A percentile compares a stretch with the other conserved stretches of the same genome.
phyloP scores from a whole-genome alignment of 2,329 filamentous ascomycete genomes.

The Coniochaeta prunicola region DNA sequence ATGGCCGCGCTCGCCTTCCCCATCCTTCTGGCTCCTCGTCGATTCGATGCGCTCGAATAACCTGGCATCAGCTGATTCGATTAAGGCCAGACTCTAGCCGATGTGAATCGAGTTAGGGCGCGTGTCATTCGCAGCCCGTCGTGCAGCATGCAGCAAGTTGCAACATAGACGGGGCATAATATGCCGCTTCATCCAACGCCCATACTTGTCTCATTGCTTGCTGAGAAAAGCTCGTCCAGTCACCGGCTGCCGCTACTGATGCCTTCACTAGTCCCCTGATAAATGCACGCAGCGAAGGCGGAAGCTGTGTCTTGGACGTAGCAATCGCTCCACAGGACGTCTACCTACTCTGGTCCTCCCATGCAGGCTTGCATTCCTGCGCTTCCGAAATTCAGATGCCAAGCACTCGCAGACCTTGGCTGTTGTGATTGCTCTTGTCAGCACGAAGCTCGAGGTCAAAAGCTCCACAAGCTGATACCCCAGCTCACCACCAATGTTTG shows the following conservation, averaged over 20 bases:
- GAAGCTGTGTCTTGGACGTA: background rate
- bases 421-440: background rate
- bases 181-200: background rate
- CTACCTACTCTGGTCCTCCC: background rate
- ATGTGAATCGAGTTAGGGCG: background rate
- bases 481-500: background rate
- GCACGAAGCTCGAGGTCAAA: background rate
- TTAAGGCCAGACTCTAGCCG: slow-evolving; percentile 5
- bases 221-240: background rate
- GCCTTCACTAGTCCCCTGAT: background rate
- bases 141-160: background rate
- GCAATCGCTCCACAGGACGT: background rate
- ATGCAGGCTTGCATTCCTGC: background rate
- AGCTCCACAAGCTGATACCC: background rate
- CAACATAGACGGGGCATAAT: background rate
- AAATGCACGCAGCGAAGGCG: background rate
- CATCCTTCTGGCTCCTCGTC: background rate
- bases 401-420: background rate
- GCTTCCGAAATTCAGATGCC: background rate
- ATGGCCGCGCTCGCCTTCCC: slow-evolving; percentile 9
- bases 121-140: background rate
- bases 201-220: background rate
- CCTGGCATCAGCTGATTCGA: slow-evolving; percentile 16
- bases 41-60: slow-evolving; percentile 7
- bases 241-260: background rate